These are phyloP conservation scores for Hypomyces rosellus DNA, from an alignment of 2,329 filamentous ascomycete genomes.

Conservation along the genomic window DNA sequence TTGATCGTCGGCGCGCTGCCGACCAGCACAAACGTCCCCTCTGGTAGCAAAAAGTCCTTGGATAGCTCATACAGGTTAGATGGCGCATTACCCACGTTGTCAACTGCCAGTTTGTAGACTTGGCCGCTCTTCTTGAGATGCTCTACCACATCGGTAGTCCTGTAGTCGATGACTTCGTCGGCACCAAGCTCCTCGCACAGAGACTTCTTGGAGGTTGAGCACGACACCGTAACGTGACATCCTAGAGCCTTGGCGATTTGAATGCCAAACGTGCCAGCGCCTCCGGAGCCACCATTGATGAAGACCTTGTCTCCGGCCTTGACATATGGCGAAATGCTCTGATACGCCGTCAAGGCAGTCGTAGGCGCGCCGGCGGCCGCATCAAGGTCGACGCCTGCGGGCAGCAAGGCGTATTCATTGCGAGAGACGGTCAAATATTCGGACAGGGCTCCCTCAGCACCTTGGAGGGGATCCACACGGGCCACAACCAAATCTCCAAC, in stretches of 20 bases:
- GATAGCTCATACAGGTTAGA: constrained; percentile 46
- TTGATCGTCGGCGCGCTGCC: constrained; percentile 32
- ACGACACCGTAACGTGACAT: constrained; percentile 54
- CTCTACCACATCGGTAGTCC: constrained; percentile 39
- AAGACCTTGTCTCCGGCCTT: constrained; percentile 52
- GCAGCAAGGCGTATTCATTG: constrained; percentile 31
- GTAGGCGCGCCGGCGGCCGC: constrained; percentile 38
- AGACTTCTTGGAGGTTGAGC: constrained; percentile 52
- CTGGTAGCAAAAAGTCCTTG: constrained; percentile 42
- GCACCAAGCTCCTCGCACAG: constrained; percentile 55
- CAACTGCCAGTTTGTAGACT: constrained; percentile 47
- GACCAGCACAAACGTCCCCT: constrained; percentile 46
- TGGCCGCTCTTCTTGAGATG: constrained; percentile 40
- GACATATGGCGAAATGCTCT: constrained; percentile 41
- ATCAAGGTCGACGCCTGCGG: constrained; percentile 32
- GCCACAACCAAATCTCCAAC: constrained; percentile 41
- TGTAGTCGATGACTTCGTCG: constrained; percentile 60
- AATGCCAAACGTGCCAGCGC: constrained; percentile 54
- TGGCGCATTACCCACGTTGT: constrained; percentile 50
- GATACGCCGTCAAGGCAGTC: constrained; percentile 43
- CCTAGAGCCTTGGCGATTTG: constrained; percentile 59
- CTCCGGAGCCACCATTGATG: constrained; percentile 60
- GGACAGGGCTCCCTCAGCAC: constrained; percentile 35
- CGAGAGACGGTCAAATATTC: constrained; percentile 34
- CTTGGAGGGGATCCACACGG: constrained; percentile 20